Conservation (phyloP, 75 land plant genomes). For the Cunninghamia lanceolata region DNA sequence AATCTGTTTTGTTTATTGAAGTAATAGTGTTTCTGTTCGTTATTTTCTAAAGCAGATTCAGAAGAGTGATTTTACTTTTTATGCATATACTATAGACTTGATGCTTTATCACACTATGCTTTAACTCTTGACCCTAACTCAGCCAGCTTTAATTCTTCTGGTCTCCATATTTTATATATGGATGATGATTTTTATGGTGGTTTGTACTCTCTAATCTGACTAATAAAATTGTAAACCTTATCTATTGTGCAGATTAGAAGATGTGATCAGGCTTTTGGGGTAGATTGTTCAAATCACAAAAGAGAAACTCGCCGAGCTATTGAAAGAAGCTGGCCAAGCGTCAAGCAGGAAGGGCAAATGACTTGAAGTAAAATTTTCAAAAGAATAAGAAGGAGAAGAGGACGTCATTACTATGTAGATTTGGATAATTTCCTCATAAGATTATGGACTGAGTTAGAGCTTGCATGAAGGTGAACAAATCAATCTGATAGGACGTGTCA, state of each 20-base stretch:
- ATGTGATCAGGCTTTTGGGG: constrained; percentile 63
- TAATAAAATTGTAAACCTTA: background rate
- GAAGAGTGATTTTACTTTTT: too few species aligned
- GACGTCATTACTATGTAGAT: constrained; percentile 17
- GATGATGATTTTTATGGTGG: background rate
- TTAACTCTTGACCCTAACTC: too few species aligned
- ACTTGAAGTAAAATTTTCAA: constrained; percentile 38
- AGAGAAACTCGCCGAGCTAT: constrained; percentile 61
- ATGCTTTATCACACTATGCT: too few species aligned
- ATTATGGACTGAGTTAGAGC: background rate
- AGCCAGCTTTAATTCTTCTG: too few species aligned
- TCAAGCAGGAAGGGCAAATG: constrained; percentile 54
- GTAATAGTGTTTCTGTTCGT: too few species aligned
- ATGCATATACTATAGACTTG: too few species aligned
- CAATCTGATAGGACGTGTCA: background rate
- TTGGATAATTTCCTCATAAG: background rate
- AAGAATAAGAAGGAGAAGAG: constrained; percentile 37
- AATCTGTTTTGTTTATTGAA: background rate
- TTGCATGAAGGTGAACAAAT: background rate
- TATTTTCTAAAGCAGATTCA: too few species aligned
- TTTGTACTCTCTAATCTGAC: background rate
- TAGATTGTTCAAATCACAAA: constrained; percentile 49
- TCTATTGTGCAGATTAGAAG: constrained; percentile 51
- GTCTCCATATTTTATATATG: too few species aligned
- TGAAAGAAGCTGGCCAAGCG: constrained; percentile 63